phyloP scores from a whole-genome alignment of 2,329 filamentous ascomycete genomes.

The Anisogramma anomala region DNA sequence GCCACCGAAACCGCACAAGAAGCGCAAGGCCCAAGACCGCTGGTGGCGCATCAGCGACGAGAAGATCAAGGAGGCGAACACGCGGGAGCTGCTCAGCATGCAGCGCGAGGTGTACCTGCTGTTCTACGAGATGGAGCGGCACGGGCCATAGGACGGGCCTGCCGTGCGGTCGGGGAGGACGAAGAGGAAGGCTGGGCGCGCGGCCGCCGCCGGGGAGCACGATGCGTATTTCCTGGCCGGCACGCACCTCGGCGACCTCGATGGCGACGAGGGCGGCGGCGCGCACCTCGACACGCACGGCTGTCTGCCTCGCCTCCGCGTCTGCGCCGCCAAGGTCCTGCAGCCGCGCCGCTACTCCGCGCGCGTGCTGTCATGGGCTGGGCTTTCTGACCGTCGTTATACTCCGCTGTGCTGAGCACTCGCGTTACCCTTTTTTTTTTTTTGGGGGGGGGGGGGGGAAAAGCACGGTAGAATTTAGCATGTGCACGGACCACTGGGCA shows the following conservation, averaged over 20 bases:
- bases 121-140: slow-evolving; percentile 79
- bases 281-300: not conserved
- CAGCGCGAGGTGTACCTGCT: slow-evolving; percentile 91
- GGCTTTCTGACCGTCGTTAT: not conserved
- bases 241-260: not conserved
- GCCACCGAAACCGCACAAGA: slow-evolving; percentile 22
- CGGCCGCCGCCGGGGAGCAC: not conserved
- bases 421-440: too few species aligned
- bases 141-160: slow-evolving; percentile 15
- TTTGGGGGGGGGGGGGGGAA: too few species aligned
- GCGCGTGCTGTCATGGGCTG: not conserved
- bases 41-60: slow-evolving; percentile 99
- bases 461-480: too few species aligned
- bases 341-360: not conserved
- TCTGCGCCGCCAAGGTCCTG: not conserved
- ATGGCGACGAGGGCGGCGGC: not conserved
- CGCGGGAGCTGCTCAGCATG: slow-evolving; percentile 80
- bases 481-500: too few species aligned
- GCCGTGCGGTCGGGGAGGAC: not conserved
- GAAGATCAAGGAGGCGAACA: slow-evolving; percentile 90
- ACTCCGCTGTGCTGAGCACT: slow-evolving; percentile 1
- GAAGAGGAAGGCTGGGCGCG: not conserved
- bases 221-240: not conserved
- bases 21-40: slow-evolving; percentile 52
- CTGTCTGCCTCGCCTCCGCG: not conserved